Conservation (phyloP, 2,329 filamentous ascomycete species). For the Trichoderma sp. region DNA sequence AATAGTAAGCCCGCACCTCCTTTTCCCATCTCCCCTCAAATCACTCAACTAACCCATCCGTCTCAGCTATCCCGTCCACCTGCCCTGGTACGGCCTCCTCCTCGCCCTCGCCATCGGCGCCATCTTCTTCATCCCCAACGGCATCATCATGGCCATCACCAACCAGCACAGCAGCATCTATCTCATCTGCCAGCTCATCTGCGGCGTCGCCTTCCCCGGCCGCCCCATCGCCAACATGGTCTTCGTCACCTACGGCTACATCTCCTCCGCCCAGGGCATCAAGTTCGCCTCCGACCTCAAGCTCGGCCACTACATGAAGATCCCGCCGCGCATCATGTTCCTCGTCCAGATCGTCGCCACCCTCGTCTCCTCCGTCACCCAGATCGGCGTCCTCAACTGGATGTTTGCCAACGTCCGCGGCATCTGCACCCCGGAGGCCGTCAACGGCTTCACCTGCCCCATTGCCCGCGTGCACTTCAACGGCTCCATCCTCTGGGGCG, state of each 20-base stretch:
- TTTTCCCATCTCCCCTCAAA: not conserved
- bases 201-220: conserved; percentile 79
- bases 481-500: conserved; percentile 86
- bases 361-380: conserved; percentile 75
- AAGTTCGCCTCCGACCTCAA: conserved; percentile 89
- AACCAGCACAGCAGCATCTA: conserved; percentile 89
- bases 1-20: conserved; percentile 67
- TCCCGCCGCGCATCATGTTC: conserved; percentile 78
- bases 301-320: conserved; percentile 86
- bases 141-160: conserved; percentile 91
- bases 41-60: conserved; percentile 27
- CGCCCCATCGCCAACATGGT: conserved; percentile 91
- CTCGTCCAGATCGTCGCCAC: conserved; percentile 78
- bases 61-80: conserved; percentile 71
- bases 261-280: conserved; percentile 84
- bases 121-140: conserved; percentile 85
- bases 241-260: conserved; percentile 89
- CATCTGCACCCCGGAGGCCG: conserved; percentile 77
- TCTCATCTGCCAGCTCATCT: conserved; percentile 83
- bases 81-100: conserved; percentile 85
- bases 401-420: conserved; percentile 79
- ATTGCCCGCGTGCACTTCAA: conserved; percentile 90
- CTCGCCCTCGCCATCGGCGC: conserved; percentile 78
- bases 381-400: conserved; percentile 87
- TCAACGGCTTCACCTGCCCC: conserved; percentile 86